These are phyloP conservation scores for Centella asiatica DNA, from an alignment of 129 eudicot genomes.

Conservation along the genomic window DNA sequence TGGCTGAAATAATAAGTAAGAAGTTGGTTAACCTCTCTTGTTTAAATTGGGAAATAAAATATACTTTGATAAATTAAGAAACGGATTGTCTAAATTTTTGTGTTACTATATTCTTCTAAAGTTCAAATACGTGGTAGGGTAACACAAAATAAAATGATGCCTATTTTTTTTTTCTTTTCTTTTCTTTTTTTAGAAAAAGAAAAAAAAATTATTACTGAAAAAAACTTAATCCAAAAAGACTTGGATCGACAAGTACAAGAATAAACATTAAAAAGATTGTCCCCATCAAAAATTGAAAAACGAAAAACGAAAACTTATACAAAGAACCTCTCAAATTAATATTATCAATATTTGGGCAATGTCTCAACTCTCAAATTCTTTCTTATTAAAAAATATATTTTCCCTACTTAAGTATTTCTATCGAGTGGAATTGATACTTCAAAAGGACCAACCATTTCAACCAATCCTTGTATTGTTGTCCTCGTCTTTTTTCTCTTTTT, in stretches of 20 bases:
- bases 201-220: too few species aligned
- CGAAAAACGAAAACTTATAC: background rate
- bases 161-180: background rate
- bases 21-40: too few species aligned
- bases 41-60: too few species aligned
- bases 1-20: too few species aligned
- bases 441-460: background rate
- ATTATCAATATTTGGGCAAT: background rate
- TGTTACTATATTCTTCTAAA: too few species aligned
- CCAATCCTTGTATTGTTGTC: background rate
- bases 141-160: too few species aligned
- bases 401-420: background rate
- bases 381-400: background rate
- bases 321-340: background rate
- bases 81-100: too few species aligned
- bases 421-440: conserved; percentile 7
- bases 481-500: background rate
- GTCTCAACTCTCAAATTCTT: background rate
- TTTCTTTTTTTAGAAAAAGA: background rate
- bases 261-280: too few species aligned
- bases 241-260: too few species aligned
- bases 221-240: too few species aligned
- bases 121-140: background rate
- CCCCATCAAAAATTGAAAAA: background rate
- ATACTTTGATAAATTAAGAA: too few species aligned